These are phyloP conservation scores for Vishniacozyma victoriae DNA, from an alignment of 768 basidiomycete genomes.

Conservation along the genomic window DNA sequence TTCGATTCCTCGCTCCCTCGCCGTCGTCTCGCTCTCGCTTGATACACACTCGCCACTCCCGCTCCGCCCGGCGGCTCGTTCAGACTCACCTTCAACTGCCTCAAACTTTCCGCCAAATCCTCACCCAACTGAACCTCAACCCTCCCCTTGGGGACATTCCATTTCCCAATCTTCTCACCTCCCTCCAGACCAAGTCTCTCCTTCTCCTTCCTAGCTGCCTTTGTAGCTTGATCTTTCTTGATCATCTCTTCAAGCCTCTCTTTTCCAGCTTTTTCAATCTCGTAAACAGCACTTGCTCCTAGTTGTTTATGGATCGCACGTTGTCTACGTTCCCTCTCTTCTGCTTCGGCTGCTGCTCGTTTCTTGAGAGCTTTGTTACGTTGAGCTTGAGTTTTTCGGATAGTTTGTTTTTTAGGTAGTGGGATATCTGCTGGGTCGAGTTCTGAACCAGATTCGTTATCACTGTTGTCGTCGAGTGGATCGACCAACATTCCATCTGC, in stretches of 20 bases:
- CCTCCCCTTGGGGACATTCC: constrained; percentile 61
- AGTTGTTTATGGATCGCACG: constrained; percentile 61
- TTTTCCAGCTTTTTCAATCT: constrained; percentile 44
- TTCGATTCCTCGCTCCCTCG: too few relatives aligned
- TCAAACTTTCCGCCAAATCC: constrained; percentile 75
- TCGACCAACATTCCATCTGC: constrained; percentile 60
- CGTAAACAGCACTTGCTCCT: constrained; percentile 55
- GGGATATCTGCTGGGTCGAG: constrained; percentile 36
- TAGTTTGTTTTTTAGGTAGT: constrained; percentile 27
- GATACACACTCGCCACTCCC: constrained; percentile 3
- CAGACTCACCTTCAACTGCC: constrained; percentile 67
- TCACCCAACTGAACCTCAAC: constrained; percentile 87
- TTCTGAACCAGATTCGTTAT: constrained; percentile 41
- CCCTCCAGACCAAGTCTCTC: constrained; percentile 60
- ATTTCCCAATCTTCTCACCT: constrained; percentile 69
- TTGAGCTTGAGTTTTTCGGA: constrained; percentile 61
- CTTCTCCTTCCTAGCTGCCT: constrained; percentile 52
- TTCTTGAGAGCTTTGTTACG: constrained; percentile 61
- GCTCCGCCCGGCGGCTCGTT: background rate
- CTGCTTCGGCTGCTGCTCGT: constrained; percentile 55
- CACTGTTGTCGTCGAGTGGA: constrained; percentile 28
- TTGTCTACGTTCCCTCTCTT: constrained; percentile 65
- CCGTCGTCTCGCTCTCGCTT: too few relatives aligned
- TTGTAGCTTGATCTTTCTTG: constrained; percentile 48
- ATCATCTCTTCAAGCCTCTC: constrained; percentile 48